Evolutionary conservation across 345 rosid genomes (phyloP).

Genomic region (Noccaea bulbosa): DNA sequence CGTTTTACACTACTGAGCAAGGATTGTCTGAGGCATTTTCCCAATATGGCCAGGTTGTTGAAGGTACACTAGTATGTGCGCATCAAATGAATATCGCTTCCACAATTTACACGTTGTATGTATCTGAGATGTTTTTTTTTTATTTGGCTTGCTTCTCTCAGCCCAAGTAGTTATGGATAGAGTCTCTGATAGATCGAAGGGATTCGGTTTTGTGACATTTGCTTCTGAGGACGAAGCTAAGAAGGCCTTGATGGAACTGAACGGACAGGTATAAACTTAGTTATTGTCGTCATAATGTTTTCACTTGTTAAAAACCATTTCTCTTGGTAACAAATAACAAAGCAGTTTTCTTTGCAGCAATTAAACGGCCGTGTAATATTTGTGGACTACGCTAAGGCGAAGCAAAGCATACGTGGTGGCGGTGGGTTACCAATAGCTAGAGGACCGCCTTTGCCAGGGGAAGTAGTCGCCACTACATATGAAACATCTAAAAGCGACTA

Average conservation of each 20-base stretch:
- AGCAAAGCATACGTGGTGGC: conserved; percentile 34
- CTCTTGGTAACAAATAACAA: conserved; percentile 7
- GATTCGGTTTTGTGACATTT: conserved; percentile 85
- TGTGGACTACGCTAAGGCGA: conserved; percentile 79
- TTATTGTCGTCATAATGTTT: neutral
- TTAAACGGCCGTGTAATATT: conserved; percentile 69
- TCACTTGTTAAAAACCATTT: neutral
- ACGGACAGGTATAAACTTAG: conserved; percentile 62
- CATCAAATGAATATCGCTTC: neutral
- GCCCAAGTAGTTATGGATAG: conserved; percentile 71
- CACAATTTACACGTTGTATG: neutral
- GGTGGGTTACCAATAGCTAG: conserved; percentile 71
- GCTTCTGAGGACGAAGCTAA: conserved; percentile 79
- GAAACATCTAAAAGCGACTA: conserved; percentile 1
- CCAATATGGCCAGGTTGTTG: conserved; percentile 82
- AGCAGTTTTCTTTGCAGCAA: conserved; percentile 43
- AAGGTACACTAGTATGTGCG: conserved; percentile 52
- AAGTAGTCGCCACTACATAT: neutral
- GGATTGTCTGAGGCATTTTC: conserved; percentile 77
- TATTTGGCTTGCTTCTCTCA: conserved; percentile 34
- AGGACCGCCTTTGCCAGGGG: conserved; percentile 69
- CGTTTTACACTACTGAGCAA: conserved; percentile 68
- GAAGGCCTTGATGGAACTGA: conserved; percentile 61
- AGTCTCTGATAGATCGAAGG: conserved; percentile 71
- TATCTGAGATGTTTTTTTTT: neutral